Base-by-base conservation (phyloP, 2,329 filamentous ascomycete species). In the Hypoxylon sp. region DNA sequence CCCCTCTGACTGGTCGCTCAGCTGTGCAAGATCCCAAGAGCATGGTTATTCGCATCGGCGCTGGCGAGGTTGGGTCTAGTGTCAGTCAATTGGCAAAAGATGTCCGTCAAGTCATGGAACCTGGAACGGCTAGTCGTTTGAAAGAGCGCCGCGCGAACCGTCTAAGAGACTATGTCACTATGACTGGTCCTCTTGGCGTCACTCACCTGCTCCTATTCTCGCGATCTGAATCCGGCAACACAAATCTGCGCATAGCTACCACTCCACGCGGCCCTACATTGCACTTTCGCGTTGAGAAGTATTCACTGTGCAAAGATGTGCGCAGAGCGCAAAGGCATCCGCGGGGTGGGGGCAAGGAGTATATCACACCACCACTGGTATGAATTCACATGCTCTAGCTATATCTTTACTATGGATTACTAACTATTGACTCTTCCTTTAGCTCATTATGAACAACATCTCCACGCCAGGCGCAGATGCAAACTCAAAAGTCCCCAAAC, bases 391-490 rank as follows among this genome's bases (percentile, higher is more conserved):
- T 47, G 3, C 29, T n/a, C 37, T 31, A 17, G 1, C n/a, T 44
- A 24, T 17, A n/a, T 17, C 29, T 50, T 50, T 47, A 11, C 9
- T 37, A 24, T 13, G n/a, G 1, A 11, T 39, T 26, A n/a, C 31
- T 67, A 37, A 63, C 29, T 35, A 5, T 53, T 82, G 76, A 81
- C 72, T 59, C 5, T 33, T 11, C 33, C 31, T 55, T 14, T 68
- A 91, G 88, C 87, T 99, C 48, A 96, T 99, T 73, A 98, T 99
- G 96, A 99, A 99, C 83, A 98, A 97, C 80, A 97, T 99, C 80
- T 88, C 88, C 42, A 91, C 90, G 3, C 87, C 91, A 29, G 84
- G 83, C 33, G 77, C 86, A 48, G 87, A 90, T 63, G 81, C 87
- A 31, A 87, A 86, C 63, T 87, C 89, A 22, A 89, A 91, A 69